phyloP scores from a whole-genome alignment of 192 early-diverging fungal species.

The Thamnidium elegans region DNA sequence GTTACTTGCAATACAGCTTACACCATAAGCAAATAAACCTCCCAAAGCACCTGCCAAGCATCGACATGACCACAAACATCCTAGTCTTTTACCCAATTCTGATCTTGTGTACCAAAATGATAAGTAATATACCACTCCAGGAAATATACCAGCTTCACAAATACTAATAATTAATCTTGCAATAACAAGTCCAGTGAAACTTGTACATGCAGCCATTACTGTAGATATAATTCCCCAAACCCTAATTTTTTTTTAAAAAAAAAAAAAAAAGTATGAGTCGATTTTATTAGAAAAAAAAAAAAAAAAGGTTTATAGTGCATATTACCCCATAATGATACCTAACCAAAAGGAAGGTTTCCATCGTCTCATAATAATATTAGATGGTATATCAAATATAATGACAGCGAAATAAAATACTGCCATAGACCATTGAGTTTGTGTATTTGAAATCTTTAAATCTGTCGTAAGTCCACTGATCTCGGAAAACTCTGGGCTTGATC shows the following conservation, averaged over 20 bases:
- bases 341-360: slow-evolving; percentile 12
- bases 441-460: slow-evolving; percentile 47
- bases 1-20: slow-evolving; percentile 28
- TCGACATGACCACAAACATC: slow-evolving; percentile 22
- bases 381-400: slow-evolving; percentile 39
- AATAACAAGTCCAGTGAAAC: slow-evolving; percentile 31
- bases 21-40: slow-evolving; percentile 57
- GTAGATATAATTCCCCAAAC: slow-evolving; percentile 45
- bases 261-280: neutral
- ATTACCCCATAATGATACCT: slow-evolving; percentile 11
- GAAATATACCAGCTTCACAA: slow-evolving; percentile 42
- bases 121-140: slow-evolving; percentile 49
- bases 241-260: too few species aligned
- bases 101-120: slow-evolving; percentile 52
- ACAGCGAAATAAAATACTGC: too few species aligned
- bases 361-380: slow-evolving; percentile 57
- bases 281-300: neutral
- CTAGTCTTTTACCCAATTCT: slow-evolving; percentile 46
- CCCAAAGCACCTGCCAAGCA: slow-evolving; percentile 40
- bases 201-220: slow-evolving; percentile 42
- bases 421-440: slow-evolving; percentile 37
- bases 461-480: too few species aligned
- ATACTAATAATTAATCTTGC: slow-evolving; percentile 51
- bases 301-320: neutral
- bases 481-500: slow-evolving; percentile 40